Conservation (phyloP, 306 rosid species). For the Trifolium dubium region DNA sequence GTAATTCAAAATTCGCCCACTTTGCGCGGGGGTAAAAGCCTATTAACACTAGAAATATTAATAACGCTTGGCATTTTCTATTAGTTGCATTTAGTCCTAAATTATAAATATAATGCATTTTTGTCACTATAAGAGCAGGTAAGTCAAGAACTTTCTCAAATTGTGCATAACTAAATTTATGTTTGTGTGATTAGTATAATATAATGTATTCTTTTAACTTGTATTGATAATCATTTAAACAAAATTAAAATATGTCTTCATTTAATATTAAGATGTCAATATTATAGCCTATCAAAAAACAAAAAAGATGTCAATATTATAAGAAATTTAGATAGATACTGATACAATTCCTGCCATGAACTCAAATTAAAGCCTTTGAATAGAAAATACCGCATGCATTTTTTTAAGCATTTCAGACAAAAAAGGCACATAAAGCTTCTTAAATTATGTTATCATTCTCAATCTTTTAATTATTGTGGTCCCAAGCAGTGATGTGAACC, state of each 20-base stretch:
- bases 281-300: too few species aligned
- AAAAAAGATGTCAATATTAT: constrained; percentile 30
- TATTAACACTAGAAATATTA: background rate
- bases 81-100: constrained; percentile 28
- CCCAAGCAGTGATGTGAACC: constrained; percentile 45
- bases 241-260: constrained; percentile 29
- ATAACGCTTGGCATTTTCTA: constrained; percentile 41
- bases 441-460: constrained; percentile 42
- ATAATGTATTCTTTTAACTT: constrained; percentile 15
- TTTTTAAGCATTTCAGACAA: constrained; percentile 41
- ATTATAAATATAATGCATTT: constrained; percentile 22
- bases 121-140: constrained; percentile 7
- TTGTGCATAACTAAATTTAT: constrained; percentile 31
- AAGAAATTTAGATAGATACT: constrained; percentile 10
- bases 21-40: too few species aligned
- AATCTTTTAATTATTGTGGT: constrained; percentile 41
- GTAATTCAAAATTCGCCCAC: too few species aligned
- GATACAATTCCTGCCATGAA: constrained; percentile 31
- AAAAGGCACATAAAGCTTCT: constrained; percentile 43
- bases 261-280: constrained; percentile 32
- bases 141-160: constrained; percentile 35
- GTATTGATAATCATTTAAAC: constrained; percentile 35
- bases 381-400: constrained; percentile 15
- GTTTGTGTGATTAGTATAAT: constrained; percentile 28
- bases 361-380: constrained; percentile 22